Evolutionary conservation across 768 basidiomycete species (phyloP), one percentile per base, ranked within the genome.

Genomic region (Coprinopsis strossmayeri): DNA sequence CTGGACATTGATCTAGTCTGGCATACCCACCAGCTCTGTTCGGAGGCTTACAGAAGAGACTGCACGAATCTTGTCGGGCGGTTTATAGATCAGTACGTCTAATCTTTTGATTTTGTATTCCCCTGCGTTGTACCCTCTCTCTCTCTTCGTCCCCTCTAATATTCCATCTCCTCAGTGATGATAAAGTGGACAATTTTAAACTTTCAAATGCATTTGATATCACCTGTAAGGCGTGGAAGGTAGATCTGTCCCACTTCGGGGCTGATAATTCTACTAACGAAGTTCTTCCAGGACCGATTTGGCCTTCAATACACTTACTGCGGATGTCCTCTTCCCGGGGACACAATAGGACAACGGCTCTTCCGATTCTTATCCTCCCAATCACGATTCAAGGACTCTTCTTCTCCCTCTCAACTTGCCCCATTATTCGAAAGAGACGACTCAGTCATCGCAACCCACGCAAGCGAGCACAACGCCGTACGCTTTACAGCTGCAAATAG

Each of bases 1-100:
- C 61, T 87, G 17, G 84, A 87, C 52, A 84, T 88, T 28, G 86
- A 87, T 55, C 66, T 89, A 15, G 77, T 73, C 3, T 87, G 85
- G 84, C 87, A 89, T 54, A 83, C 82, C 0, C 84, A 87, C 49
- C 84, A 86, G 53, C 69, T 87, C 3, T 66, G 73, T 58, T 68
- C 70, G 0, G 51, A 48, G 1, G 63, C 66, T 30, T 87, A 87
- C 55, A 55, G 59, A 3, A 40, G 49, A 1, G 74, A 82, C 48
- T 75, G 77, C 38, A 59, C 60, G 50, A 61, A 46, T 11, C 69
- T 67, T 45, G 52, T 79, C 3, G 69, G 72, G 0, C 69, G 71
- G 23, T 73, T 68, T 32, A 61, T 83, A 20, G 77, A 83, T 55
- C 81, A 83, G 81, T 81, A 18, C 10, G 37, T 18, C n/a, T n/a